Percentiles rank a stretch among this genome's conserved stretches.
Conservation (phyloP, 169 alveolate genomes). For the Plasmodium vinckei region DNA sequence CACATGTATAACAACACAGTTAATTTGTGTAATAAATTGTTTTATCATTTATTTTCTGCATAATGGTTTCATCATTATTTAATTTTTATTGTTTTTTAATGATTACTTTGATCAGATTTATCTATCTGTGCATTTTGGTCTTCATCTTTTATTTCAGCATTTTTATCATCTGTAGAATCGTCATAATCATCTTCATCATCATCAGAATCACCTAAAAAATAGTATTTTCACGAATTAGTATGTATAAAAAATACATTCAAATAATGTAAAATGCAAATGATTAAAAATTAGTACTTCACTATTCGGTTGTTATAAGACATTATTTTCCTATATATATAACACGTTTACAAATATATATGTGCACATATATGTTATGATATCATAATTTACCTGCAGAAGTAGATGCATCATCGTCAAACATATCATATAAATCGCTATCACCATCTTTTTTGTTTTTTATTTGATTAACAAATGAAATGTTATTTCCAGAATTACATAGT, state of each 20-base stretch:
- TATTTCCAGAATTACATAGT: constrained; percentile 2
- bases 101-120: background rate
- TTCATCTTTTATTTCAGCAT: constrained; percentile 2
- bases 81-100: constrained; percentile 11
- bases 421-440: background rate
- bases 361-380: no score
- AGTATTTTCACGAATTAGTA: no score
- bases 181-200: constrained; percentile 69
- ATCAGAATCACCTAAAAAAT: constrained; percentile 70
- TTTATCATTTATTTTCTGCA: background rate
- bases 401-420: constrained; percentile 17
- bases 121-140: background rate
- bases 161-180: background rate
- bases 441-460: constrained; percentile 13
- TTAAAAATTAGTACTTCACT: no score
- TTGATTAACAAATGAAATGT: constrained; percentile 34
- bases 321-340: no score
- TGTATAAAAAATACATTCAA: no score
- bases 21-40: background rate
- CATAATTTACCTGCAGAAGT: constrained; percentile 65
- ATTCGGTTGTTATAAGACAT: no score
- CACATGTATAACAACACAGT: background rate
- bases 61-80: background rate
- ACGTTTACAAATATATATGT: no score
- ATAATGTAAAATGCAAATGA: no score